phyloP scores from a whole-genome alignment of 108 stramenopile genomes.

The Heterococcus sp. region DNA sequence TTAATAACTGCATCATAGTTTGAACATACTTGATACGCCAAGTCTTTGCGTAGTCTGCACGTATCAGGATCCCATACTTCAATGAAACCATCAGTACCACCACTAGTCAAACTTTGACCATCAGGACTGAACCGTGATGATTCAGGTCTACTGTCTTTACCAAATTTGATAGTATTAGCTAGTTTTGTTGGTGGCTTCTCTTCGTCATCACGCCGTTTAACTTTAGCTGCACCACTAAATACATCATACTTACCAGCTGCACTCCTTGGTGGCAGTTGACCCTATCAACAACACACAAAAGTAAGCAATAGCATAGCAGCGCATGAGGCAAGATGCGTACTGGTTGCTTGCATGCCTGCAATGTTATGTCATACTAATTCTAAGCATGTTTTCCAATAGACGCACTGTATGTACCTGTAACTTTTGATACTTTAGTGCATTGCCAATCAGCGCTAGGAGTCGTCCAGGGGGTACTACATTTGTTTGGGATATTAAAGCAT shows the following conservation, averaged over 20 bases:
- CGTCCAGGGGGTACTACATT: conserved; percentile 69
- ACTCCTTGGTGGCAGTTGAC: background rate
- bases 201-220: conserved; percentile 13
- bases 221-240: conserved; percentile 48
- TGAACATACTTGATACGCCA: conserved; percentile 51
- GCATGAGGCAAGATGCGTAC: background rate
- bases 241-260: conserved; percentile 41
- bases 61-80: conserved; percentile 71
- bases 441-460: conserved; percentile 75
- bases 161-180: conserved; percentile 72
- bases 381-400: background rate
- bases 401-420: conserved; percentile 6
- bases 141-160: conserved; percentile 66
- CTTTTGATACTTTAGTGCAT: conserved; percentile 81
- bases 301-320: background rate
- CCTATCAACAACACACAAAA: background rate
- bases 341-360: background rate
- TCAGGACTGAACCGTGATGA: conserved; percentile 73
- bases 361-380: background rate
- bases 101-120: conserved; percentile 70
- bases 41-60: conserved; percentile 54
- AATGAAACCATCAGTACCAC: conserved; percentile 84
- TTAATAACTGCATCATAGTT: too few species aligned
- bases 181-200: conserved; percentile 59
- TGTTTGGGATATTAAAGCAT: conserved; percentile 51